Percentiles rank a stretch among this genome's conserved stretches.
Conservation (phyloP, 768 basidiomycete species). For the Mycena sanguinolenta region DNA sequence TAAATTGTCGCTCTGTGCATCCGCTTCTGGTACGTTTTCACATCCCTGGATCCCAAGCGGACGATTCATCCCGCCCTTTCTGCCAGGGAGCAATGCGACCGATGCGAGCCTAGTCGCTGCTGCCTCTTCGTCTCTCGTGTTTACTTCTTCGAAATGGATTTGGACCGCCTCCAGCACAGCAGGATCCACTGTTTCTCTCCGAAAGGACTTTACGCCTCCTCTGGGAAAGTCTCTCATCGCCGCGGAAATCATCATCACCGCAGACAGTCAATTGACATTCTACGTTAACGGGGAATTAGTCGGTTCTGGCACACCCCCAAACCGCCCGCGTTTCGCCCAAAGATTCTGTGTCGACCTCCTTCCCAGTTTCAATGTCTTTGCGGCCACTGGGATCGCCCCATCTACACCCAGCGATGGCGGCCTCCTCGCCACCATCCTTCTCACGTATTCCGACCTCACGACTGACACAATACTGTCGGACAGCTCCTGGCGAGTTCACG, state of each 20-base stretch:
- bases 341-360: no score
- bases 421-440: no score
- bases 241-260: slow-evolving; percentile 8
- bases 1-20: no score
- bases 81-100: background rate
- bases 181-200: background rate
- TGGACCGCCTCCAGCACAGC: slow-evolving; percentile 1
- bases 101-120: background rate
- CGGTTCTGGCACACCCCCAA: no score
- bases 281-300: background rate
- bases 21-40: no score
- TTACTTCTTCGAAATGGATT: slow-evolving; percentile 20
- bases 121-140: slow-evolving; percentile 2
- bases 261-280: background rate
- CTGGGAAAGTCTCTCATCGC: slow-evolving; percentile 5
- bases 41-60: background rate
- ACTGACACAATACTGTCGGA: no score
- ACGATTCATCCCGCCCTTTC: background rate
- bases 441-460: no score
- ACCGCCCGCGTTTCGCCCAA: no score
- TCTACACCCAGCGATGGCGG: no score
- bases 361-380: no score
- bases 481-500: no score
- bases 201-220: slow-evolving; percentile 6
- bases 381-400: no score